Percentiles rank a stretch among this genome's conserved stretches.
Evolutionary conservation across 495 filamentous ascomycete genomes (phyloP).

Genomic region (Bacidia gigantensis): DNA sequence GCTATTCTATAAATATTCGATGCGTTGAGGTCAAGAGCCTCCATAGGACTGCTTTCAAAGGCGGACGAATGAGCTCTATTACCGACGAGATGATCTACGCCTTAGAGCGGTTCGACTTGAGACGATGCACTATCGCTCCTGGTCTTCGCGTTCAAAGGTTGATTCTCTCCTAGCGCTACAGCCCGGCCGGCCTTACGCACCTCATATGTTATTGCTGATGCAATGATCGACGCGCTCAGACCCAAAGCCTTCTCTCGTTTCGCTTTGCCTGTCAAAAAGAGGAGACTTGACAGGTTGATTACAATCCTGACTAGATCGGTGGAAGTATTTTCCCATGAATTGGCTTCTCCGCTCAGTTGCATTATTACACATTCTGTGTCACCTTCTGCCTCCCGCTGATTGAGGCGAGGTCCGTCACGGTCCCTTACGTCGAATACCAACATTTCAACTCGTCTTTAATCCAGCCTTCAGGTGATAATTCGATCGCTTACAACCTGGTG

Average conservation of each 20-base stretch:
- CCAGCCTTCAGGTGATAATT: neutral
- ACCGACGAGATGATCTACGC: neutral
- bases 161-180: too few species aligned
- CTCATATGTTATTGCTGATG: too few species aligned
- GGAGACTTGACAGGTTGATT: neutral
- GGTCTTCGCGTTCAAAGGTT: too few species aligned
- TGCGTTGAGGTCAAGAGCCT: too few species aligned
- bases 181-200: neutral
- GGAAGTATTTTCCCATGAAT: neutral
- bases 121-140: neutral
- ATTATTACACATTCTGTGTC: too few species aligned
- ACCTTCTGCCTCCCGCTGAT: neutral
- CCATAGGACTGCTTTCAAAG: neutral
- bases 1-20: too few species aligned
- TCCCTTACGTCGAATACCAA: neutral
- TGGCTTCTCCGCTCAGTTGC: neutral
- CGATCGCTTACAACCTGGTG: neutral
- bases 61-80: neutral
- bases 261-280: too few species aligned
- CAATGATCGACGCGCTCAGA: too few species aligned
- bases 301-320: too few species aligned
- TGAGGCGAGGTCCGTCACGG: neutral
- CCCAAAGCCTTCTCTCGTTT: too few species aligned
- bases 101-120: neutral
- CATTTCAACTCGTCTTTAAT: neutral